Conservation (phyloP, 2,329 filamentous ascomycete genomes). For the Beauveria bassiana region DNA sequence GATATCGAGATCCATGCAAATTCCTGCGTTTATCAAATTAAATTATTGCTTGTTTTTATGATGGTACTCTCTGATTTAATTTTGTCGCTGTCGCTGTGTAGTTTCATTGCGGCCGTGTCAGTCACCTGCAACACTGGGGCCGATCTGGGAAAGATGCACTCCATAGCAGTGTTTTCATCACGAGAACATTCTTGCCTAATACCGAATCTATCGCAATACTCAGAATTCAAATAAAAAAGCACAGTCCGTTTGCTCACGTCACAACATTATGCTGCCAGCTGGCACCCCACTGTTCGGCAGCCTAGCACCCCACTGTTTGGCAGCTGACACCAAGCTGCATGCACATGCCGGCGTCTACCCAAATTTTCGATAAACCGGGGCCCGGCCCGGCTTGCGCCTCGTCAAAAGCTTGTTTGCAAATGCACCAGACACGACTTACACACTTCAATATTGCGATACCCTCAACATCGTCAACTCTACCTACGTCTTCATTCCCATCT, state of each 20-base stretch:
- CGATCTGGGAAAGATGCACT: too few species aligned
- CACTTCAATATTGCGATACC: neutral
- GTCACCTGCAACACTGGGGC: too few species aligned
- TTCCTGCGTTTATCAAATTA: too few species aligned
- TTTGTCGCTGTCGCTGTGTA: too few species aligned
- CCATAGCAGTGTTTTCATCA: too few species aligned
- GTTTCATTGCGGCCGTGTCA: too few species aligned
- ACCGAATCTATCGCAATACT: too few species aligned
- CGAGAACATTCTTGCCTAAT: too few species aligned
- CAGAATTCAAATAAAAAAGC: neutral
- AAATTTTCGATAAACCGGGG: neutral
- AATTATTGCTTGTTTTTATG: too few species aligned
- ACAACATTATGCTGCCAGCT: neutral
- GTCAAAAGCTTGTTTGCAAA: neutral
- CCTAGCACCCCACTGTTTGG: neutral
- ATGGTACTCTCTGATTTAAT: too few species aligned
- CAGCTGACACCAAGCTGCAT: neutral
- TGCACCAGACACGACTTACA: neutral
- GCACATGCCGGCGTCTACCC: neutral
- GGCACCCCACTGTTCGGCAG: neutral
- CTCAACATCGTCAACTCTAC: neutral
- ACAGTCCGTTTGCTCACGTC: neutral
- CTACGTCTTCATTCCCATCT: neutral
- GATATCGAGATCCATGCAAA: too few species aligned
- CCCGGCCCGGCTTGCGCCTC: constrained; percentile 1